Conservation (phyloP, 2,329 filamentous ascomycete genomes). For the Capronia americana region DNA sequence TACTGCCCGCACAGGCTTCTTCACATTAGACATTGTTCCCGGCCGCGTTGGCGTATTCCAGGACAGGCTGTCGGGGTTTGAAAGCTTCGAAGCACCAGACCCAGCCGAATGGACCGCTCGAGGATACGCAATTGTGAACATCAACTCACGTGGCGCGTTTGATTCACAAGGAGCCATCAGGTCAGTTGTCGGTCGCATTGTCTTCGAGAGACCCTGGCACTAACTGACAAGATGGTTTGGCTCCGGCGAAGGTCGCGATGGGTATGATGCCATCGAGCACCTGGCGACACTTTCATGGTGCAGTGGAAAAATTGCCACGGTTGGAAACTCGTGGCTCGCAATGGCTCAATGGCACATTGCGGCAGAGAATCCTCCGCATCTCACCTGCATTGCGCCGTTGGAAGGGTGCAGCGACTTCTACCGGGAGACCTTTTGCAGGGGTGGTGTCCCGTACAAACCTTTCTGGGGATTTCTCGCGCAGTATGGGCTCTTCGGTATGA, state of each 20-base stretch:
- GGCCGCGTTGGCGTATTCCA: slow-evolving; percentile 29
- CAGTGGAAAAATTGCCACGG: slow-evolving; percentile 52
- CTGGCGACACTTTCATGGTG: slow-evolving; percentile 54
- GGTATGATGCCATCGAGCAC: slow-evolving; percentile 54
- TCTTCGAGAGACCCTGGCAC: slow-evolving; percentile 42
- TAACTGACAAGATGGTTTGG: slow-evolving; percentile 45
- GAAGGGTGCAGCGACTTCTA: slow-evolving; percentile 57
- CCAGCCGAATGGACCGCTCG: slow-evolving; percentile 42
- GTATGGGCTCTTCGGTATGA: slow-evolving; percentile 1
- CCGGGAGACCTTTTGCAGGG: slow-evolving; percentile 52
- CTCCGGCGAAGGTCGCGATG: slow-evolving; percentile 53
- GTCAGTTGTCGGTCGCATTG: not conserved
- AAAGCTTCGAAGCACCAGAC: slow-evolving; percentile 41
- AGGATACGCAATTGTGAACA: slow-evolving; percentile 43
- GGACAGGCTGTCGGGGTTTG: slow-evolving; percentile 10
- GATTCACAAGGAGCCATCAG: not conserved
- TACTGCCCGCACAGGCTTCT: not conserved
- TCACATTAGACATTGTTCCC: slow-evolving; percentile 31
- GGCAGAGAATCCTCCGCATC: slow-evolving; percentile 50
- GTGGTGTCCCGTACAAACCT: slow-evolving; percentile 46
- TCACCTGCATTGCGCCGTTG: slow-evolving; percentile 56
- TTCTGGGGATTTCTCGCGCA: slow-evolving; percentile 8
- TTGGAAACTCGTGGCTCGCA: slow-evolving; percentile 53
- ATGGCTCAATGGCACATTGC: slow-evolving; percentile 54
- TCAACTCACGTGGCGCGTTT: slow-evolving; percentile 40